These are phyloP conservation scores for Calonectria ilicicola DNA, from an alignment of 2,329 filamentous ascomycete genomes.

Conservation along the genomic window DNA sequence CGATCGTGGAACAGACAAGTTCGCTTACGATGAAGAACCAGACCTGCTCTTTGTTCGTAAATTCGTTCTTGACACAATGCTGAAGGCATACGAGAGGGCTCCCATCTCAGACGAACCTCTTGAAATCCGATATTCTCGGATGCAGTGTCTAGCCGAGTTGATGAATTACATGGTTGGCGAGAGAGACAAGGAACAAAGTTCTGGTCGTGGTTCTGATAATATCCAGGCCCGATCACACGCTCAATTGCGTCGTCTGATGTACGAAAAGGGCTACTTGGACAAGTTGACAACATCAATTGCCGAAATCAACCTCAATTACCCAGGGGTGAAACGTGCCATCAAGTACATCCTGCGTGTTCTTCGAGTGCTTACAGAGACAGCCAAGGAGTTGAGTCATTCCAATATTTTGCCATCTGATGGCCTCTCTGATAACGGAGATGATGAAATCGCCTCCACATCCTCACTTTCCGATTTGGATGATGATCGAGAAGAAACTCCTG, in stretches of 20 bases:
- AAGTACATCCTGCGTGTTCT: conserved; percentile 96
- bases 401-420: conserved; percentile 78
- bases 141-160: conserved; percentile 89
- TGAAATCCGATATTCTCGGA: conserved; percentile 87
- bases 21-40: conserved; percentile 79
- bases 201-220: conserved; percentile 53
- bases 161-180: conserved; percentile 93
- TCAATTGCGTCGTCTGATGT: conserved; percentile 94
- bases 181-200: conserved; percentile 72
- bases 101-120: conserved; percentile 81
- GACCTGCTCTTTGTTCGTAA: conserved; percentile 93
- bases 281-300: conserved; percentile 92
- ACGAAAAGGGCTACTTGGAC: conserved; percentile 94
- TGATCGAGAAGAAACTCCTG: conserved; percentile 92
- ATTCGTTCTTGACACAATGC: conserved; percentile 92
- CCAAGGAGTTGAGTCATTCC: conserved; percentile 84
- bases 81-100: conserved; percentile 93
- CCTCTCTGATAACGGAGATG: conserved; percentile 78
- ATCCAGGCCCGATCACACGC: conserved; percentile 72
- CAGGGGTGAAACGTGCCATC: conserved; percentile 90
- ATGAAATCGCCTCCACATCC: conserved; percentile 88
- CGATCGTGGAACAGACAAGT: conserved; percentile 67
- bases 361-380: conserved; percentile 87
- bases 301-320: conserved; percentile 95
- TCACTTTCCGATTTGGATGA: conserved; percentile 91